phyloP scores from a whole-genome alignment of 495 filamentous ascomycete genomes.

The Aspergillus sclerotioniger region DNA sequence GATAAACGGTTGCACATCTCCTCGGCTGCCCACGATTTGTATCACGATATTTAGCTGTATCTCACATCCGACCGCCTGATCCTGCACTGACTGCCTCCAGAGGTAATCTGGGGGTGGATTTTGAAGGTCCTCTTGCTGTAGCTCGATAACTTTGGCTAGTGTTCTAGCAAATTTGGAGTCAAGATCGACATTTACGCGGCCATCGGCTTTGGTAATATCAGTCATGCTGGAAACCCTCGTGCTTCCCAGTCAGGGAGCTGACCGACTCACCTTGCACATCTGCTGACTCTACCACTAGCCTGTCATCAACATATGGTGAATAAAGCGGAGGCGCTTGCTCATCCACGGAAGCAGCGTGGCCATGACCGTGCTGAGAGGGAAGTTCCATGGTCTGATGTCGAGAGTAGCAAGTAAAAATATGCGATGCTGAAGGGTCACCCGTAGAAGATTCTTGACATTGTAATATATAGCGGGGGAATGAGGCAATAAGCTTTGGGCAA shows the following conservation, averaged over 20 bases:
- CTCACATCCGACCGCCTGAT: constrained; percentile 13
- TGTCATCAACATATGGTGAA: neutral
- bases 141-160: constrained; percentile 5
- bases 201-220: neutral
- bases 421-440: neutral
- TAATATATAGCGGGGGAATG: neutral
- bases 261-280: constrained; percentile 1
- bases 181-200: constrained; percentile 13
- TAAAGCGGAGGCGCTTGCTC: neutral
- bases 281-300: neutral
- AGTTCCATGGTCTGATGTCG: neutral
- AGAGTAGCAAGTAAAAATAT: neutral
- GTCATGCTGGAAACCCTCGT: neutral
- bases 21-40: constrained; percentile 52
- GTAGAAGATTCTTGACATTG: neutral
- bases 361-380: neutral
- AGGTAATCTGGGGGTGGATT: constrained; percentile 4
- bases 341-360: neutral
- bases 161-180: constrained; percentile 13
- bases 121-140: constrained; percentile 6
- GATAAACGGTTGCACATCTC: constrained; percentile 56
- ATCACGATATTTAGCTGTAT: constrained; percentile 49
- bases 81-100: constrained; percentile 14
- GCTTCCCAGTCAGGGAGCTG: neutral
- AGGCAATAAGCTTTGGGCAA: neutral